Percentiles rank a stretch among this genome's conserved stretches.
phyloP scores from a whole-genome alignment of 179 eudicot genomes.

The Corrigiola litoralis region DNA sequence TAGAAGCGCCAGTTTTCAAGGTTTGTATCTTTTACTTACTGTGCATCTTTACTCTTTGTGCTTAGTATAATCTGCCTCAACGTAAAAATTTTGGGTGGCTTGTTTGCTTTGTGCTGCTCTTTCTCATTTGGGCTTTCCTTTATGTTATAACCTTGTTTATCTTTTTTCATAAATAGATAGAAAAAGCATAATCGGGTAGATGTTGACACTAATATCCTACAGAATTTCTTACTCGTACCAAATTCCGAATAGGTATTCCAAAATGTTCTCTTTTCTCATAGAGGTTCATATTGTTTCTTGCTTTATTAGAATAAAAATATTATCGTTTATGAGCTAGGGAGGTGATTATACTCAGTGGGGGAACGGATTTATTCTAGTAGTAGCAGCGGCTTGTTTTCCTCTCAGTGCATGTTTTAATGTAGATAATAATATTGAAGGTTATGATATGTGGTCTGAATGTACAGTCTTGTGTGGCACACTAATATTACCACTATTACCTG shows the following conservation, averaged over 20 bases:
- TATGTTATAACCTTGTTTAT: not conserved
- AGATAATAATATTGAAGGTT: too few relatives aligned
- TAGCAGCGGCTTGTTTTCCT: too few relatives aligned
- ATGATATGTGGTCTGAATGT: too few relatives aligned
- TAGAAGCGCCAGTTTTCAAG: slow-evolving; percentile 77
- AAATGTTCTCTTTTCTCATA: not conserved
- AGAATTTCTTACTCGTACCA: not conserved
- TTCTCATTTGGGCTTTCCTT: not conserved
- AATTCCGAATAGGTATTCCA: not conserved
- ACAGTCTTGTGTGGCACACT: too few relatives aligned
- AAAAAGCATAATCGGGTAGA: not conserved
- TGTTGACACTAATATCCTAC: not conserved
- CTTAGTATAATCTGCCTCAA: not conserved
- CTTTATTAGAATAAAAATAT: too few relatives aligned
- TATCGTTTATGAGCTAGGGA: too few relatives aligned
- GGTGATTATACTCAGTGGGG: too few relatives aligned
- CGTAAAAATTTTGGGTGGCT: not conserved
- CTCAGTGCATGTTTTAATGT: too few relatives aligned
- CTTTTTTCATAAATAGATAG: not conserved
- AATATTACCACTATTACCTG: too few relatives aligned
- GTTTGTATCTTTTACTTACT: slow-evolving; percentile 23
- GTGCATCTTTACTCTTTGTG: not conserved
- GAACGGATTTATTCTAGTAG: too few relatives aligned
- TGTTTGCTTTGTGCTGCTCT: not conserved
- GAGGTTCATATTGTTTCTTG: not conserved